These are phyloP conservation scores for Heimioporus sp. DNA, from an alignment of 768 basidiomycete genomes.

Conservation along the genomic window DNA sequence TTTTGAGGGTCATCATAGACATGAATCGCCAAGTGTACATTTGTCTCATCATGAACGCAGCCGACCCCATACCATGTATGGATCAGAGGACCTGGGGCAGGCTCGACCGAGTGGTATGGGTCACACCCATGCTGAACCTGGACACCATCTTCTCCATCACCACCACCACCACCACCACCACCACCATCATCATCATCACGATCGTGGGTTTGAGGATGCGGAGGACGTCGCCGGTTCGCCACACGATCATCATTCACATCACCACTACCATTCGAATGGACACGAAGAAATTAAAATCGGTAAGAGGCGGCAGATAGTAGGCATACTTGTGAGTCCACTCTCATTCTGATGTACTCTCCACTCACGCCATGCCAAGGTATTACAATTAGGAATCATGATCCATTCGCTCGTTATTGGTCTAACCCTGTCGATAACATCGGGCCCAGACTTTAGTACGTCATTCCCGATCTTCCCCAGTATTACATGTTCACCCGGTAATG, in stretches of 20 bases:
- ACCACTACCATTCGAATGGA: not conserved
- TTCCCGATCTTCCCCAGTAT: not conserved
- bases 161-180: conserved; percentile 9
- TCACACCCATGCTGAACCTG: conserved; percentile 1
- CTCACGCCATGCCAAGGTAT: conserved; percentile 45
- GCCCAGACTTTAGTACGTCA: conserved; percentile 67
- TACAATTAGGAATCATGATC: conserved; percentile 85
- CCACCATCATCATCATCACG: conserved; percentile 11
- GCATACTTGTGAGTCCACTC: conserved; percentile 54
- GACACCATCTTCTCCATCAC: conserved; percentile 7
- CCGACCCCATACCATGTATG: conserved; percentile 23
- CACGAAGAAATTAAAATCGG: conserved; percentile 37
- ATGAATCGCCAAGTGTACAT: conserved; percentile 30
- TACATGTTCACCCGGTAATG: not conserved
- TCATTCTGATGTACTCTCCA: not conserved
- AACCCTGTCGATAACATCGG: conserved; percentile 67
- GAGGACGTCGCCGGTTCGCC: not conserved
- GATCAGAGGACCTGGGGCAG: conserved; percentile 9
- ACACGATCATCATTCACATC: conserved; percentile 2
- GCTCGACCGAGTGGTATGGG: not conserved
- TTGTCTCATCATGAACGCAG: conserved; percentile 28
- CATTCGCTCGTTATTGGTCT: conserved; percentile 80
- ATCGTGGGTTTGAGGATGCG: conserved; percentile 5
- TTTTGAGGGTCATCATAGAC: conserved; percentile 37
- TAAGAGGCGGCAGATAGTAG: conserved; percentile 64